These are phyloP conservation scores for Arctium minus DNA, from an alignment of 129 eudicot genomes.

Conservation along the genomic window DNA sequence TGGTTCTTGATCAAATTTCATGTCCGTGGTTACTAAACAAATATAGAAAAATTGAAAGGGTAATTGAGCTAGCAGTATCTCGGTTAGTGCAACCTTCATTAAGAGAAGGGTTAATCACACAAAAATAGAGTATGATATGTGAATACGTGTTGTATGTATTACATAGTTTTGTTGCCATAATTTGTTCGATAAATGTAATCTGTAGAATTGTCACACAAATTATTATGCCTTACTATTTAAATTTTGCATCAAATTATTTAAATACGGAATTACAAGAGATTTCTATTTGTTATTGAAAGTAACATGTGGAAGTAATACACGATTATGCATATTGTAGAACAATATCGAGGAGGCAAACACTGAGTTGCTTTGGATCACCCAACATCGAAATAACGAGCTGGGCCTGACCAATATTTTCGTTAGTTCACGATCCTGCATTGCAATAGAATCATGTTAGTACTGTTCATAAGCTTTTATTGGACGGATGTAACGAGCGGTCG, in stretches of 20 bases:
- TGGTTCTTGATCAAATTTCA: no score
- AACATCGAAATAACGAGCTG: constrained; percentile 49
- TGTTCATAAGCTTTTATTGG: not conserved
- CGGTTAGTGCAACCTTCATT: no score
- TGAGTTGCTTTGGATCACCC: constrained; percentile 38
- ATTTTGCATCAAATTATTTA: no score
- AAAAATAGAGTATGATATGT: no score
- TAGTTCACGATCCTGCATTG: constrained; percentile 46
- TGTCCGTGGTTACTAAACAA: no score
- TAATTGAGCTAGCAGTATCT: no score
- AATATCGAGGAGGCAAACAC: constrained; percentile 31
- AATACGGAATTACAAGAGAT: no score
- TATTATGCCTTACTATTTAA: not conserved
- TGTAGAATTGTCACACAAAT: not conserved
- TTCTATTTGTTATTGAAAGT: not conserved
- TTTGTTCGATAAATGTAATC: not conserved
- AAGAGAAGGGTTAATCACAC: no score
- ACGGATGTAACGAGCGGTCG: not conserved
- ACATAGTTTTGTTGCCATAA: no score
- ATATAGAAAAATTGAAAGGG: no score
- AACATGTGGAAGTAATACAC: no score
- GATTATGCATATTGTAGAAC: constrained; percentile 8
- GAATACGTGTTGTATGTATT: no score
- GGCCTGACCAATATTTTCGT: constrained; percentile 42
- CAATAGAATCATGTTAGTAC: not conserved